Conservation (phyloP, 495 filamentous ascomycete species). For the Sporormia fimetaria region DNA sequence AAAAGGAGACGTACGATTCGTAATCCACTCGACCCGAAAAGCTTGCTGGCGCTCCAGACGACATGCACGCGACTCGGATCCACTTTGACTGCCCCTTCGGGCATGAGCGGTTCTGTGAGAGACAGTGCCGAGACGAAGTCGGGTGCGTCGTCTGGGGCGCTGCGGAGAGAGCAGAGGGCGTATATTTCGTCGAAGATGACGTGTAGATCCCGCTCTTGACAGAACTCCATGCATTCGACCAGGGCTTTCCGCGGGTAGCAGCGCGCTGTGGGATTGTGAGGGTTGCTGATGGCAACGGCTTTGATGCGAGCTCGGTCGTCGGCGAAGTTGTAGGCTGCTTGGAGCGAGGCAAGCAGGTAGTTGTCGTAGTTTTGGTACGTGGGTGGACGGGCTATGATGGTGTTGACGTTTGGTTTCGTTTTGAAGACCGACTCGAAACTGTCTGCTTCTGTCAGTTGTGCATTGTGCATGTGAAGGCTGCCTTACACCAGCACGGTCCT, state of each 20-base stretch:
- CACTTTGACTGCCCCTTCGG: slow-evolving; percentile 13
- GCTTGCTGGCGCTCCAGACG: slow-evolving; percentile 21
- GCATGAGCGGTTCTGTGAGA: slow-evolving; percentile 12
- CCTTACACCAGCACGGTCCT: slow-evolving; percentile 19
- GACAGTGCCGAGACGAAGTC: slow-evolving; percentile 22
- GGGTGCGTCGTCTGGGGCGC: neutral
- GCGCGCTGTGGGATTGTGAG: slow-evolving; percentile 49
- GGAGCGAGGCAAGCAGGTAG: slow-evolving; percentile 15
- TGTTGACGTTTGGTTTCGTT: slow-evolving; percentile 13
- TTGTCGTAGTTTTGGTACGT: slow-evolving; percentile 21
- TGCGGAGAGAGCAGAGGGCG: slow-evolving; percentile 27
- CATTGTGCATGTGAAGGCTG: neutral
- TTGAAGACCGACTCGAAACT: slow-evolving; percentile 15
- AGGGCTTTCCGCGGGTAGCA: slow-evolving; percentile 45
- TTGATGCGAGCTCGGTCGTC: slow-evolving; percentile 28
- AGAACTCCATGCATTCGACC: slow-evolving; percentile 40
- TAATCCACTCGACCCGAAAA: slow-evolving; percentile 14
- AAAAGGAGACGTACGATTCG: slow-evolving; percentile 10
- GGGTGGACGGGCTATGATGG: slow-evolving; percentile 12
- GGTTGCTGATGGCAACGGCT: slow-evolving; percentile 47
- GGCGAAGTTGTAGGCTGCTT: slow-evolving; percentile 16
- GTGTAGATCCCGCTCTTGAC: slow-evolving; percentile 44
- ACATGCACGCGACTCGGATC: slow-evolving; percentile 21
- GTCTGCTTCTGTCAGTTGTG: slow-evolving; percentile 4
- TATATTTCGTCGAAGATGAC: slow-evolving; percentile 56